A percentile compares a stretch with the other conserved stretches of the same genome.
phyloP scores from a whole-genome alignment of 768 basidiomycete species.

The Serendipita sp. region DNA sequence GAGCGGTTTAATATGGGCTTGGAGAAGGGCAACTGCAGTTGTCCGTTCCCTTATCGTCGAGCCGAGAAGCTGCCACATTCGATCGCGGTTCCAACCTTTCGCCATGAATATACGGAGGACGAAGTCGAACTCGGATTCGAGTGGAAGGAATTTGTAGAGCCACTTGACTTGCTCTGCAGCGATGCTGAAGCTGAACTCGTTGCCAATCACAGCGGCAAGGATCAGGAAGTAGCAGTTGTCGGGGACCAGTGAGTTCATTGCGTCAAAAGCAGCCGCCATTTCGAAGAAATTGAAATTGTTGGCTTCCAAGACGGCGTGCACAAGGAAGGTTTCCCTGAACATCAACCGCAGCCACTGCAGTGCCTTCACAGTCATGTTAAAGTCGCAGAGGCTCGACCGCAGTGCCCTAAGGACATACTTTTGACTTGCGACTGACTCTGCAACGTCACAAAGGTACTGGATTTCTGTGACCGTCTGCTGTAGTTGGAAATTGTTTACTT shows the following conservation, averaged over 20 bases:
- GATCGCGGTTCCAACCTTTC: background rate
- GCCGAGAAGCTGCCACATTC: background rate
- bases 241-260: background rate
- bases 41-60: background rate
- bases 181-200: background rate
- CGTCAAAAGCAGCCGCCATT: background rate
- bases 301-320: background rate
- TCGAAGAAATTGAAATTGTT: background rate
- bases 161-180: background rate
- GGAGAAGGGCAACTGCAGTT: background rate
- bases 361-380: background rate
- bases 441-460: background rate
- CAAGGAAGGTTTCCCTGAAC: background rate
- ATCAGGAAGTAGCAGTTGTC: background rate
- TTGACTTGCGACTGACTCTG: background rate
- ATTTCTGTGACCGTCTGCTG: background rate
- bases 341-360: background rate
- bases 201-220: background rate
- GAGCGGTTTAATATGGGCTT: background rate
- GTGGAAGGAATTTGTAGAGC: background rate
- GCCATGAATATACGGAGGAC: background rate
- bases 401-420: background rate
- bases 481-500: background rate
- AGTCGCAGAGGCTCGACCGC: background rate
- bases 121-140: background rate